phyloP scores from a whole-genome alignment of 2,329 filamentous ascomycete species.

The Pseudofabraea citricarpa region DNA sequence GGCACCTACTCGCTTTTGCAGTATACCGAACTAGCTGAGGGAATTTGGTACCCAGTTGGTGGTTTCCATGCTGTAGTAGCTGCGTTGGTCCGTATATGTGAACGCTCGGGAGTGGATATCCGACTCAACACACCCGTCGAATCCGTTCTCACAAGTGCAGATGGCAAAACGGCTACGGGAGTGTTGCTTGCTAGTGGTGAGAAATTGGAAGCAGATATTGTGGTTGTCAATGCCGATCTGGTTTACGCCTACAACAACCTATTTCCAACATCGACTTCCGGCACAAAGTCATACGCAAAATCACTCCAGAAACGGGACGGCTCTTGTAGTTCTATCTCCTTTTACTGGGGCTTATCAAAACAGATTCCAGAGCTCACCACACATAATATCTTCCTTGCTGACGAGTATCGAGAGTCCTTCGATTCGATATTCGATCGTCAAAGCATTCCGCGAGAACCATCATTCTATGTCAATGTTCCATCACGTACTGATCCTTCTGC shows the following conservation, averaged over 20 bases:
- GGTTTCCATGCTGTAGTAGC: conserved; percentile 65
- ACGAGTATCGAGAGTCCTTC: conserved; percentile 68
- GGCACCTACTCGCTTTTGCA: conserved; percentile 70
- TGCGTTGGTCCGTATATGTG: conserved; percentile 57
- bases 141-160: conserved; percentile 46
- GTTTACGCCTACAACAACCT: conserved; percentile 71
- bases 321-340: conserved; percentile 70
- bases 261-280: conserved; percentile 31
- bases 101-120: conserved; percentile 58
- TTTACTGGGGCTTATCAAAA: conserved; percentile 66
- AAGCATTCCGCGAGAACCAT: conserved; percentile 60
- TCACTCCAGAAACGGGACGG: conserved; percentile 44
- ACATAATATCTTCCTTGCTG: conserved; percentile 75
- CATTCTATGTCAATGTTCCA: conserved; percentile 75
- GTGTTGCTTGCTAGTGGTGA: conserved; percentile 55
- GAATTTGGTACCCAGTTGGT: conserved; percentile 70
- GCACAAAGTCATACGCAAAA: conserved; percentile 27
- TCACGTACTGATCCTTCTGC: conserved; percentile 63
- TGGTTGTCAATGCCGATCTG: conserved; percentile 69
- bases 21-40: conserved; percentile 71
- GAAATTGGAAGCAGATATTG: conserved; percentile 56
- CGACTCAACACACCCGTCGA: conserved; percentile 53
- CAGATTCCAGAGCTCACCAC: conserved; percentile 58
- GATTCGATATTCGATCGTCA: conserved; percentile 71
- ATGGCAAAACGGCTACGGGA: conserved; percentile 50